Conservation (phyloP, 495 filamentous ascomycete genomes). For the Neurospora sp. region DNA sequence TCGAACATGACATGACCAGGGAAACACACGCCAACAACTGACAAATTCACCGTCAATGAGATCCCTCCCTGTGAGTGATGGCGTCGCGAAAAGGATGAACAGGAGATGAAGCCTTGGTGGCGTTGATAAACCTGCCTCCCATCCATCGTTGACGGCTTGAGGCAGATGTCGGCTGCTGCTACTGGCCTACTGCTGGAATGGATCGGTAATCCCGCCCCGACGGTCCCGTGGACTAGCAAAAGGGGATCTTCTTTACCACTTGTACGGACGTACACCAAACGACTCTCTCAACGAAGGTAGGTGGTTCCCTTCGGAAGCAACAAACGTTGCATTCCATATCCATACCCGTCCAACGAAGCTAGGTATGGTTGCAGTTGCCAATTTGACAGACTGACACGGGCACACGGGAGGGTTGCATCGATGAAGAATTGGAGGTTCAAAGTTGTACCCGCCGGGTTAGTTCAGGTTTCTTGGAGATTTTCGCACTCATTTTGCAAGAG, state of each 20-base stretch:
- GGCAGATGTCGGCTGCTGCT: neutral
- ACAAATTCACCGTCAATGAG: too few relatives aligned
- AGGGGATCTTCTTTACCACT: too few relatives aligned
- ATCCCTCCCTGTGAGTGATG: too few relatives aligned
- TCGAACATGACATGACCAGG: neutral
- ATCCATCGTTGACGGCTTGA: neutral
- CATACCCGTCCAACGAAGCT: neutral
- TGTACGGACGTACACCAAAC: too few relatives aligned
- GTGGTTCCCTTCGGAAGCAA: neutral
- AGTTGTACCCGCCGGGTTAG: neutral
- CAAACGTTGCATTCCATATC: neutral
- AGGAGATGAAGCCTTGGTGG: neutral
- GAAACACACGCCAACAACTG: too few relatives aligned
- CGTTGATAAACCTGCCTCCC: neutral
- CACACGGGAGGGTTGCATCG: neutral
- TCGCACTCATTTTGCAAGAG: neutral
- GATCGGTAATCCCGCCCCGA: too few relatives aligned
- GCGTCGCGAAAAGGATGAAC: neutral
- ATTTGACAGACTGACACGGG: neutral
- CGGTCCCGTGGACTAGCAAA: too few relatives aligned
- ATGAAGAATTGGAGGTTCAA: neutral
- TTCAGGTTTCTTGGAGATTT: neutral
- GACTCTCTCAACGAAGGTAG: too few relatives aligned
- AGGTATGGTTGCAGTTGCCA: neutral
- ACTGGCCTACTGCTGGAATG: too few relatives aligned